Base-by-base conservation (phyloP, 2,329 filamentous ascomycete genomes). In the Arthroderma uncinatum region DNA sequence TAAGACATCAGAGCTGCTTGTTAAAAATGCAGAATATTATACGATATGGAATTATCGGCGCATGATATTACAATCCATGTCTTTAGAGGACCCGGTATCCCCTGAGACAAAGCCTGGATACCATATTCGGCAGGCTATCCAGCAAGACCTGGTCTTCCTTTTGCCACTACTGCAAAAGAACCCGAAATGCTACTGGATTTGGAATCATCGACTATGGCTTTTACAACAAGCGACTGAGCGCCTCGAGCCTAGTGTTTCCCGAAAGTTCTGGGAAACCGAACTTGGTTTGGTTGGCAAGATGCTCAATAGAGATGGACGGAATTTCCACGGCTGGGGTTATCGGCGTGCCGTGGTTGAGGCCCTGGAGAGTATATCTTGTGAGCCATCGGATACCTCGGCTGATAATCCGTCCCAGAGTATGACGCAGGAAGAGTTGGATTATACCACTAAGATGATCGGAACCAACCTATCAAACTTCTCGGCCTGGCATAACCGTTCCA, bases 121-220 rank as follows among this genome's bases (percentile, higher is more conserved):
- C 62, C 71, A 60, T 44, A 68, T 74, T 30, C 69, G 76, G 42
- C 74, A 82, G 2, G 68, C 85, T 33, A 79, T 97, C 60, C 79
- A 81, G 50, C 76, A 80, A 57, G 93, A 98, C 69, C 78, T 98
- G 34, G 75, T 76, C 52, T 95, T 96, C 67, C 84, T 92, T 34
- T 82, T 96, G 40, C 88, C 89, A 0, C 79, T 98, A 19, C 80
- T 98, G 53, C 80, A 88, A 62, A 83, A 89, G 63, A 92, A 83
- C 63, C 93, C 93, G 5, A 98, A 98, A 71, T 97, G 93, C 78
- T 98, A 98, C 75, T 97, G 93, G 92, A 92, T 98, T 66, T 98
- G 93, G 93, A 95, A 95, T 64, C 92, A 96, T 72, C 85, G 93
- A 28, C 74, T 86, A 48, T 98, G 93, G 91, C 76, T 92, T 2